These are phyloP conservation scores for Pholiota microspora DNA, from an alignment of 768 basidiomycete genomes.

Conservation along the genomic window DNA sequence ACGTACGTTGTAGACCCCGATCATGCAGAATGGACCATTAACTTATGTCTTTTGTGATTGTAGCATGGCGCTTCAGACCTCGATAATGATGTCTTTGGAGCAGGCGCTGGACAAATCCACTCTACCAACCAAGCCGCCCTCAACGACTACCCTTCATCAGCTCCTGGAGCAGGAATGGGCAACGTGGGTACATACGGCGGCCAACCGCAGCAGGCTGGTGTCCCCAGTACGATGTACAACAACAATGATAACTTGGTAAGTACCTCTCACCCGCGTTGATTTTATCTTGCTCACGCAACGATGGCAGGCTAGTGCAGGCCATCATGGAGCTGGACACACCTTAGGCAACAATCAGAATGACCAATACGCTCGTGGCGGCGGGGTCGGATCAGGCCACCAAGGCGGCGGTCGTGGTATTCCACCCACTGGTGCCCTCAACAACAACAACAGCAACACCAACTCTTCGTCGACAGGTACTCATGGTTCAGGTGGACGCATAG, in stretches of 20 bases:
- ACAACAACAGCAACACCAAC: constrained; percentile 10
- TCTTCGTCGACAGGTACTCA: background rate
- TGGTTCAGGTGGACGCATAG: constrained; percentile 29
- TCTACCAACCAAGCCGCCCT: background rate
- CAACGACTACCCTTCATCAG: constrained; percentile 3
- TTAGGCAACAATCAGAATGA: constrained; percentile 5
- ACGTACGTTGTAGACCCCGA: too few species aligned
- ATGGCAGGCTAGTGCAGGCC: background rate
- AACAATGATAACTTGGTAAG: background rate
- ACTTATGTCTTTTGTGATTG: too few species aligned
- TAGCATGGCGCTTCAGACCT: too few species aligned
- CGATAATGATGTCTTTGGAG: too few species aligned
- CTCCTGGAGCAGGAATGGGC: constrained; percentile 1
- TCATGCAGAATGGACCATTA: too few species aligned
- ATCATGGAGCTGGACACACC: constrained; percentile 5
- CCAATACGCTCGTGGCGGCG: constrained; percentile 8
- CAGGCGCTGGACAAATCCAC: background rate
- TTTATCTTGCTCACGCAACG: too few species aligned
- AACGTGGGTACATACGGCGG: background rate
- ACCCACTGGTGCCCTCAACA: constrained; percentile 19
- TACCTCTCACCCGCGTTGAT: background rate
- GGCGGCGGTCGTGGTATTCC: constrained; percentile 17
- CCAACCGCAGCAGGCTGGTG: background rate
- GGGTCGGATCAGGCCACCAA: constrained; percentile 9
- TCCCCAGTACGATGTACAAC: background rate